Conservation (phyloP, 306 rosid genomes). For the Ormosia emarginata region DNA sequence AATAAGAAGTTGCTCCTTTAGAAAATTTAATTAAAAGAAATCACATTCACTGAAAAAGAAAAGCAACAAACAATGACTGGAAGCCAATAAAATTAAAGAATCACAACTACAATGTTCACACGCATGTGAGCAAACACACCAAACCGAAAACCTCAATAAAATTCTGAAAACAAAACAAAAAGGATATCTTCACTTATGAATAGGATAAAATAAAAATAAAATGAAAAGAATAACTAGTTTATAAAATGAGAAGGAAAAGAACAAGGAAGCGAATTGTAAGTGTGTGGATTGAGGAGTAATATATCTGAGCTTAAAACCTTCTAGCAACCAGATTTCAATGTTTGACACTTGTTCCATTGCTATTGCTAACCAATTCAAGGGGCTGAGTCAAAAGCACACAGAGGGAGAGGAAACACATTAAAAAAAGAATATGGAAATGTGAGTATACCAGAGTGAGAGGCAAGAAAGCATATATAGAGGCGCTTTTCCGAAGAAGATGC, state of each 20-base stretch:
- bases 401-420: neutral
- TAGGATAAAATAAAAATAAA: no score
- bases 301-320: neutral
- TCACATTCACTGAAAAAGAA: neutral
- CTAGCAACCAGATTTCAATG: neutral
- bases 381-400: neutral
- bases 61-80: neutral
- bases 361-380: neutral
- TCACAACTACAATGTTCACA: no score
- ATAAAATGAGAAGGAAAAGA: neutral
- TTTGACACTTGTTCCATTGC: neutral
- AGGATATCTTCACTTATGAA: neutral
- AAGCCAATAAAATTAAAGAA: no score
- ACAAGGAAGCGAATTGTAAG: neutral
- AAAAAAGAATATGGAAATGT: neutral
- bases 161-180: no score
- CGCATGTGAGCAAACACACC: no score
- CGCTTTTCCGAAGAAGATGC: neutral
- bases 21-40: neutral
- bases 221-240: neutral
- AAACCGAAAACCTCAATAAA: no score
- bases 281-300: neutral
- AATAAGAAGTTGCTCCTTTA: neutral
- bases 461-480: neutral
- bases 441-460: neutral